Evolutionary conservation across 768 basidiomycete genomes (phyloP).

Genomic region (Imleria badia): DNA sequence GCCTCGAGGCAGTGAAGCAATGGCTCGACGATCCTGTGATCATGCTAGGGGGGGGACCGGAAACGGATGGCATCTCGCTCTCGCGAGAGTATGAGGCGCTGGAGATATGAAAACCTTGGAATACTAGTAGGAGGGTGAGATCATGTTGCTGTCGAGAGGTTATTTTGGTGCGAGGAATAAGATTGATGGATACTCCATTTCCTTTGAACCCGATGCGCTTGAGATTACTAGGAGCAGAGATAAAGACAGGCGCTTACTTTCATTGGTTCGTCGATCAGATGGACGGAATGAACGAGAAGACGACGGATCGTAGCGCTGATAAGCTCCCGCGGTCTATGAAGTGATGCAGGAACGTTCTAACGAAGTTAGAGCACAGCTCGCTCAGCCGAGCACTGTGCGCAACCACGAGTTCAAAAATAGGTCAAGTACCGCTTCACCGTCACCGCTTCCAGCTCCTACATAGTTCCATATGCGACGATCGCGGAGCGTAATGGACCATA

Average conservation of each 20-base stretch:
- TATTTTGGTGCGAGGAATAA: conserved; percentile 21
- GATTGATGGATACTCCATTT: conserved; percentile 1
- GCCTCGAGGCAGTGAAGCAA: conserved; percentile 18
- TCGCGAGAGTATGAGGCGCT: conserved; percentile 14
- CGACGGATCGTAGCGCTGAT: conserved; percentile 13
- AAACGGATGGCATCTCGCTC: conserved; percentile 11
- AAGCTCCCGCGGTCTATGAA: conserved; percentile 15
- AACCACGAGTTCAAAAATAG: conserved; percentile 20
- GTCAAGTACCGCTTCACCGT: conserved; percentile 26
- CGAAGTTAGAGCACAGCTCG: conserved; percentile 21
- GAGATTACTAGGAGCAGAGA: conserved; percentile 19
- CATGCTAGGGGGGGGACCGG: not conserved
- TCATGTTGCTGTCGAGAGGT: conserved; percentile 25
- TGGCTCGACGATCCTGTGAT: not conserved
- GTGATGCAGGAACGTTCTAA: conserved; percentile 17
- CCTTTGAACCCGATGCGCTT: conserved; percentile 17
- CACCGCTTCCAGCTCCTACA: conserved; percentile 22
- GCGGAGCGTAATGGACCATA: conserved; percentile 28
- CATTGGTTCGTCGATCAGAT: conserved; percentile 1
- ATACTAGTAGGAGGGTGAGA: conserved; percentile 15
- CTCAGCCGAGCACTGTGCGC: conserved; percentile 21
- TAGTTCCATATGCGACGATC: conserved; percentile 31
- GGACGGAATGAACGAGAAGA: conserved; percentile 13
- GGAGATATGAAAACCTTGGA: conserved; percentile 17
- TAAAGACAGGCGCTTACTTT: not conserved